These are phyloP conservation scores for Aristolochia californica DNA, from an alignment of 164 flowering plant genomes.

Conservation along the genomic window DNA sequence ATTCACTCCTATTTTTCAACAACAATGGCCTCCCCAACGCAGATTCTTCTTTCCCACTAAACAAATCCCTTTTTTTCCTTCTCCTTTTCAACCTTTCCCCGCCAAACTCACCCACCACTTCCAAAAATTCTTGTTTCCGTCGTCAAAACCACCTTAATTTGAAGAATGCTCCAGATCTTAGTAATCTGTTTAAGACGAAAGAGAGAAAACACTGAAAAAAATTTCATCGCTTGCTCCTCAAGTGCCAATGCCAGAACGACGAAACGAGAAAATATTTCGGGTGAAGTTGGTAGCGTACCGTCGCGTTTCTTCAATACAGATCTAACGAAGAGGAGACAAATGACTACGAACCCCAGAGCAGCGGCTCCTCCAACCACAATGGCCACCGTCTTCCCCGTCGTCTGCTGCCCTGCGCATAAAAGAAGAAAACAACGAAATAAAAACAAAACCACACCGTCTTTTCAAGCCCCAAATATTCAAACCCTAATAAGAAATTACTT, in stretches of 20 bases:
- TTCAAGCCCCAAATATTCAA: constrained; percentile 1
- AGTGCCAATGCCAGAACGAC: too few relatives aligned
- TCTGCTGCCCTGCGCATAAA: constrained; percentile 24
- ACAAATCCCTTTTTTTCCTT: not conserved
- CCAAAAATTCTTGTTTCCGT: not conserved
- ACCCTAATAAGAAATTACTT: too few relatives aligned
- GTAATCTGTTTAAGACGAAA: constrained; percentile 1
- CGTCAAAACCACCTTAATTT: not conserved
- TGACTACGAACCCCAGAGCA: constrained; percentile 60
- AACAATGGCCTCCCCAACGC: too few relatives aligned
- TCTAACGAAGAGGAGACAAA: constrained; percentile 59
- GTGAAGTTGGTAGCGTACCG: too few relatives aligned
- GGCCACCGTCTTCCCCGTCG: constrained; percentile 92
- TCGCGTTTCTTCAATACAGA: constrained; percentile 63
- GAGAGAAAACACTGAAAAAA: not conserved
- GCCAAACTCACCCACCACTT: not conserved
- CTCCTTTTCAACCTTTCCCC: too few relatives aligned
- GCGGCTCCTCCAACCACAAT: constrained; percentile 94
- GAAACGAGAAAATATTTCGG: too few relatives aligned
- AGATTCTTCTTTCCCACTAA: not conserved
- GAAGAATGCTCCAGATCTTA: not conserved
- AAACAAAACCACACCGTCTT: constrained; percentile 21
- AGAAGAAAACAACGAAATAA: not conserved
- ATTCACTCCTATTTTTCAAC: constrained; percentile 7
- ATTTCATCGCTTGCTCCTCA: not conserved